Conservation (phyloP, 192 early-diverging fungal genomes). For the Rhizophagus prolifer region DNA sequence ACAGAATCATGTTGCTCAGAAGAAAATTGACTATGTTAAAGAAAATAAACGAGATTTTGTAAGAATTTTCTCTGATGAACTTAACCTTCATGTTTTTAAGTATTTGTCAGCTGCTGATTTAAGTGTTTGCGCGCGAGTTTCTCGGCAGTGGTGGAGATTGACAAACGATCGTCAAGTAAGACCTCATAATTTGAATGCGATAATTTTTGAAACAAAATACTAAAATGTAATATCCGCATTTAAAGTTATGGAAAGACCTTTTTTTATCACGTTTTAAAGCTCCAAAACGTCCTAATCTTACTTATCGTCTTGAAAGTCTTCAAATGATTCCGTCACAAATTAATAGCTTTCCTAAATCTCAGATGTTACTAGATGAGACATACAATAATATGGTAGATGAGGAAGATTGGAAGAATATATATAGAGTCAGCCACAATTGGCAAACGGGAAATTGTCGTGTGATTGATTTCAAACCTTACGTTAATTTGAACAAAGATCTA, state of each 20-base stretch:
- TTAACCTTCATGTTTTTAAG: conserved; percentile 43
- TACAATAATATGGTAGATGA: background rate
- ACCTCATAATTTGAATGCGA: background rate
- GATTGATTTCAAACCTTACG: conserved; percentile 18
- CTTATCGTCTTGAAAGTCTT: background rate
- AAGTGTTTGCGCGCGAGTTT: conserved; percentile 36
- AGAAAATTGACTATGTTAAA: background rate
- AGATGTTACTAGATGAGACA: background rate
- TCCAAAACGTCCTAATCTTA: conserved; percentile 19
- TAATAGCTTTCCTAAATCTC: background rate
- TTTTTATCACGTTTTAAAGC: conserved; percentile 42
- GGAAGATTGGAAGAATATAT: conserved; percentile 45
- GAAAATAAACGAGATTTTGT: conserved; percentile 20
- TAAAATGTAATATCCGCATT: background rate
- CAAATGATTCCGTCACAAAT: conserved; percentile 10
- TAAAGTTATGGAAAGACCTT: conserved; percentile 50
- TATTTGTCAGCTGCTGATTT: conserved; percentile 44
- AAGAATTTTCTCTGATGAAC: conserved; percentile 44
- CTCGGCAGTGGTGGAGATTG: conserved; percentile 40
- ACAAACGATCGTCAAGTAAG: conserved; percentile 47
- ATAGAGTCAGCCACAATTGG: conserved; percentile 53
- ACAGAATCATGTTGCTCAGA: background rate
- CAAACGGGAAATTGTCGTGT: conserved; percentile 42
- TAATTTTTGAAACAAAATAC: background rate
- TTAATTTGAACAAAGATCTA: background rate